Evolutionary conservation across 139 green algal genomes (phyloP).

Genomic region (Eudorina sp.): DNA sequence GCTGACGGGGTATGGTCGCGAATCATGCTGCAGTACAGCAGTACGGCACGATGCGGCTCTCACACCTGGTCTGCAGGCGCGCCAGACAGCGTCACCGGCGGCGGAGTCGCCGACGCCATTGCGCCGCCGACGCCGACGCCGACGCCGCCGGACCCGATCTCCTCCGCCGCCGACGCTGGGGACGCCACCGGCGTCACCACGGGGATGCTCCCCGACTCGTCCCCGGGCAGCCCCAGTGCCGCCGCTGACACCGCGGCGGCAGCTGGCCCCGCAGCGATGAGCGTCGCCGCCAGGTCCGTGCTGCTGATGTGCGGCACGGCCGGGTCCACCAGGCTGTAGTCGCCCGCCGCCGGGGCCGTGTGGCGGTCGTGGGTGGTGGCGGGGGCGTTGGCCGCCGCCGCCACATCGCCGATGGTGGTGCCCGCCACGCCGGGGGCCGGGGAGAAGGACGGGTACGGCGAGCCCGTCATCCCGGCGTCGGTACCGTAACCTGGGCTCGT

Average conservation of each 20-base stretch:
- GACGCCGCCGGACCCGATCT: not conserved
- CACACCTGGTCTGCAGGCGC: not conserved
- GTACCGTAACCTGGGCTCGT: not conserved
- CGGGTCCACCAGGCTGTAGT: not conserved
- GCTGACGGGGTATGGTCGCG: no score
- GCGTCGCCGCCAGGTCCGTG: constrained; percentile 6
- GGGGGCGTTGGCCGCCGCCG: constrained; percentile 12
- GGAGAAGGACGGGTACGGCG: not conserved
- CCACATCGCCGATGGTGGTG: not conserved
- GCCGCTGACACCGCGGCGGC: constrained; percentile 26
- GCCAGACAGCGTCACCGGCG: constrained; percentile 4
- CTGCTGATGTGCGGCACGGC: not conserved
- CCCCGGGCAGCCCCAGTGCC: not conserved
- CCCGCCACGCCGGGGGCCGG: not conserved
- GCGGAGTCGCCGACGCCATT: not conserved
- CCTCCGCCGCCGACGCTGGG: not conserved
- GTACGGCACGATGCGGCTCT: no score
- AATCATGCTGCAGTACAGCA: no score
- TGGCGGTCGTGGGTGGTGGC: not conserved
- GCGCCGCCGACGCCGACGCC: not conserved
- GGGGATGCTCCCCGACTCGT: not conserved
- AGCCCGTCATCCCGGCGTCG: not conserved
- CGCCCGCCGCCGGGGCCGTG: not conserved
- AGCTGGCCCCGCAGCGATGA: constrained; percentile 30
- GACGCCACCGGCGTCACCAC: not conserved